Evolutionary conservation across 1,284 basidiomycete species (phyloP).

Genomic region (Mycena sp.): DNA sequence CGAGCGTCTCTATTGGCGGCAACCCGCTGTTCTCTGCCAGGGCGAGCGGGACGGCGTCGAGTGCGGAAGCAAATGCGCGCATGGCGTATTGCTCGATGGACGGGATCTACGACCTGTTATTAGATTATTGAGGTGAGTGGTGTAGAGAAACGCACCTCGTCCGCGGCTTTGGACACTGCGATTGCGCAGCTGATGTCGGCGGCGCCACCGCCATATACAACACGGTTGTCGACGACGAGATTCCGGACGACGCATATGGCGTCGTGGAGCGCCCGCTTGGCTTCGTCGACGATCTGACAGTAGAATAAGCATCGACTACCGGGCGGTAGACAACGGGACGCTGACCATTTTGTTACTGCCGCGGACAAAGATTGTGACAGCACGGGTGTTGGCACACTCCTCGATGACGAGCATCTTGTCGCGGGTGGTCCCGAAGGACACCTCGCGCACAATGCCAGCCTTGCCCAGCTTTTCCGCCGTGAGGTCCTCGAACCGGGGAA

Average conservation of each 20-base stretch:
- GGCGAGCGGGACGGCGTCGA: conserved; percentile 94
- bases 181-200: conserved; percentile 97
- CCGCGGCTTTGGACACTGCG: conserved; percentile 93
- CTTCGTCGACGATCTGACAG: conserved; percentile 94
- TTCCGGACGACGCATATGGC: conserved; percentile 98
- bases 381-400: conserved; percentile 96
- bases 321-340: conserved; percentile 2
- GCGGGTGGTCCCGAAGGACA: conserved; percentile 96
- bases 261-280: conserved; percentile 97
- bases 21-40: conserved; percentile 98
- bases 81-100: conserved; percentile 99
- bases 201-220: conserved; percentile 98
- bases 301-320: neutral
- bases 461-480: conserved; percentile 91
- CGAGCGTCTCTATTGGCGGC: conserved; percentile 95
- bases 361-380: conserved; percentile 97
- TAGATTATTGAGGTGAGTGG: neutral
- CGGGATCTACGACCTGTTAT: conserved; percentile 73
- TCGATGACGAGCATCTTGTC: conserved; percentile 99
- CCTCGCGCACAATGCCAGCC: conserved; percentile 93
- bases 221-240: conserved; percentile 93
- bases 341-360: conserved; percentile 98
- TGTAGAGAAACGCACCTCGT: conserved; percentile 66
- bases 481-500: conserved; percentile 97
- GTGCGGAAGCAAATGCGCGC: conserved; percentile 95